phyloP scores from a whole-genome alignment of 805 yeast genomes.

The Wickerhamomyces subpelliculosus region DNA sequence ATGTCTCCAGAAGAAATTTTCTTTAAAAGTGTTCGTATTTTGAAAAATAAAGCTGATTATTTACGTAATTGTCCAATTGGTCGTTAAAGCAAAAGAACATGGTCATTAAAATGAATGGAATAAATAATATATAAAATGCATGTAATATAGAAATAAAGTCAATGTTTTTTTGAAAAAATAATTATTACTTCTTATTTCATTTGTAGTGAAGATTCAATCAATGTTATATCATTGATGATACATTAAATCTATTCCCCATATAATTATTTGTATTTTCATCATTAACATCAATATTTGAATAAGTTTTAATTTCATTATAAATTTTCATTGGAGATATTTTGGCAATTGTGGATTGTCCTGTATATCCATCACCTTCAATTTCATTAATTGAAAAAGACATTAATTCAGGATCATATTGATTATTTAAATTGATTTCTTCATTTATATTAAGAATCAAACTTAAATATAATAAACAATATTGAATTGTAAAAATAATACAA shows the following conservation, averaged over 20 bases:
- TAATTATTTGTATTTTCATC: conserved; percentile 2
- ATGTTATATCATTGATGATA: too few species aligned
- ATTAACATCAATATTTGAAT: conserved; percentile 6
- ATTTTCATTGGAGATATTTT: conserved; percentile 28
- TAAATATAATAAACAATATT: conserved; percentile 24
- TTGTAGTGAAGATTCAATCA: too few species aligned
- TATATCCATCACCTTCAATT: conserved; percentile 35
- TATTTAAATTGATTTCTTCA: conserved; percentile 19
- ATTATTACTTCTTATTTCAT: too few species aligned
- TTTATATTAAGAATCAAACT: conserved; percentile 25
- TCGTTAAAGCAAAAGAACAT: conserved; percentile 25
- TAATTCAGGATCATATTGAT: conserved; percentile 20
- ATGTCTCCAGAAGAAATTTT: conserved; percentile 96
- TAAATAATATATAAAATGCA: neutral
- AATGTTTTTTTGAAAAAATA: conserved; percentile 6
- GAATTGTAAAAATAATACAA: conserved; percentile 22
- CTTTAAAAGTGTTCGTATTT: conserved; percentile 78
- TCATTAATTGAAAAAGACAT: conserved; percentile 14
- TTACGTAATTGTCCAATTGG: conserved; percentile 74
- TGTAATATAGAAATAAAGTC: neutral
- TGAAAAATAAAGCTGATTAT: conserved; percentile 79
- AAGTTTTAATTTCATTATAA: conserved; percentile 16
- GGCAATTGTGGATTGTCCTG: conserved; percentile 33
- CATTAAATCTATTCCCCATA: conserved; percentile 7
- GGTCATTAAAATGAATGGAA: neutral